These are phyloP conservation scores for Carpinus viminea DNA, from an alignment of 306 rosid species.

Conservation along the genomic window DNA sequence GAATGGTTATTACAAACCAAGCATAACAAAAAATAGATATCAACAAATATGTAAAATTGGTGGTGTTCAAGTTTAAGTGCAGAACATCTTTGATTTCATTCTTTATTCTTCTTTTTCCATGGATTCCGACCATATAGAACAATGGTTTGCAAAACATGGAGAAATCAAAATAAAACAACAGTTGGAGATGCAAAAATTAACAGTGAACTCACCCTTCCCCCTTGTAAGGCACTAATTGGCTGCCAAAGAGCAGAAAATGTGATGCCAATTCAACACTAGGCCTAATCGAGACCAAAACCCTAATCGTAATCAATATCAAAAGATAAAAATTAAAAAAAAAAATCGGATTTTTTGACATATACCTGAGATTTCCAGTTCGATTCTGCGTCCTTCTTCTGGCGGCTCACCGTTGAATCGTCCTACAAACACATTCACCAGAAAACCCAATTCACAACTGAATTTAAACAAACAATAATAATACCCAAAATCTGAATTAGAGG, in stretches of 20 bases:
- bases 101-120: neutral
- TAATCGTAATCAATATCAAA: neutral
- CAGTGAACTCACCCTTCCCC: slow-evolving; percentile 60
- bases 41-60: neutral
- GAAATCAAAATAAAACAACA: too few relatives aligned
- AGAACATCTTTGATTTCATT: neutral
- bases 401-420: slow-evolving; percentile 88
- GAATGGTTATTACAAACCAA: neutral
- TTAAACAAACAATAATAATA: neutral
- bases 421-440: slow-evolving; percentile 2
- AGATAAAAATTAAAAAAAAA: neutral
- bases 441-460: neutral
- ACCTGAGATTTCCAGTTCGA: slow-evolving; percentile 95
- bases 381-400: slow-evolving; percentile 96
- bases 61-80: neutral
- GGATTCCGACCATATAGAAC: neutral
- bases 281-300: neutral
- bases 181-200: neutral
- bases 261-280: slow-evolving; percentile 51
- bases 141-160: neutral
- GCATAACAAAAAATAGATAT: neutral
- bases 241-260: slow-evolving; percentile 99
- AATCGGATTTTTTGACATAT: neutral
- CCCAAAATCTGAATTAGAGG: neutral
- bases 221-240: slow-evolving; percentile 90